A percentile compares a stretch with the other conserved stretches of the same genome.
Evolutionary conservation across 2,329 filamentous ascomycete species (phyloP).

Genomic region (Talaromyces rugulosus): DNA sequence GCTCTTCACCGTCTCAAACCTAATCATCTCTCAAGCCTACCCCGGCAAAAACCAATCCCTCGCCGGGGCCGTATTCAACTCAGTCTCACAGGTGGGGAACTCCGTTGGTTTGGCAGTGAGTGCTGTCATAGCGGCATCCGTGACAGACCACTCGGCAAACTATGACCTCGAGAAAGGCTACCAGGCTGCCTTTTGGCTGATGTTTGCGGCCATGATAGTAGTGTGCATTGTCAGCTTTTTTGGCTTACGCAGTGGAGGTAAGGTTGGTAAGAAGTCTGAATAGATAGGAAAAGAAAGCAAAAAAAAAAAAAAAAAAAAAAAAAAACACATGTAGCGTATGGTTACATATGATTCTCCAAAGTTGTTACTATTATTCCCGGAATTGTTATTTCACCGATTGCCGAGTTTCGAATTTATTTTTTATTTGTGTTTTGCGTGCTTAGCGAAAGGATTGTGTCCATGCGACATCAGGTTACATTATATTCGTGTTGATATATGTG

Average conservation of each 20-base stretch:
- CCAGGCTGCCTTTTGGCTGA: slow-evolving; percentile 51
- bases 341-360: too few species aligned
- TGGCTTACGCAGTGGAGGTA: slow-evolving; percentile 45
- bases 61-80: slow-evolving; percentile 60
- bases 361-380: too few species aligned
- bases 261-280: slow-evolving; percentile 34
- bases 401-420: too few species aligned
- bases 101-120: slow-evolving; percentile 50
- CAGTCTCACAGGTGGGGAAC: slow-evolving; percentile 53
- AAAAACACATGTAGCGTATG: too few species aligned
- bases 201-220: slow-evolving; percentile 44
- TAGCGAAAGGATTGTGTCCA: not conserved
- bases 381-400: too few species aligned
- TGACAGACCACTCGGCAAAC: slow-evolving; percentile 32
- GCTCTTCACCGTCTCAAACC: slow-evolving; percentile 53
- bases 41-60: slow-evolving; percentile 54
- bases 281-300: too few species aligned
- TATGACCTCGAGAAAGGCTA: slow-evolving; percentile 49
- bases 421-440: not conserved
- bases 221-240: slow-evolving; percentile 36
- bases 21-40: slow-evolving; percentile 54
- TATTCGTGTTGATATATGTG: not conserved
- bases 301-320: too few species aligned
- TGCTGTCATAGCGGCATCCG: slow-evolving; percentile 41
- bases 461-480: not conserved